Evolutionary conservation across 2,329 filamentous ascomycete genomes (phyloP), one percentile per base, ranked within the genome.

Genomic region (Pleoardoris graminearum): DNA sequence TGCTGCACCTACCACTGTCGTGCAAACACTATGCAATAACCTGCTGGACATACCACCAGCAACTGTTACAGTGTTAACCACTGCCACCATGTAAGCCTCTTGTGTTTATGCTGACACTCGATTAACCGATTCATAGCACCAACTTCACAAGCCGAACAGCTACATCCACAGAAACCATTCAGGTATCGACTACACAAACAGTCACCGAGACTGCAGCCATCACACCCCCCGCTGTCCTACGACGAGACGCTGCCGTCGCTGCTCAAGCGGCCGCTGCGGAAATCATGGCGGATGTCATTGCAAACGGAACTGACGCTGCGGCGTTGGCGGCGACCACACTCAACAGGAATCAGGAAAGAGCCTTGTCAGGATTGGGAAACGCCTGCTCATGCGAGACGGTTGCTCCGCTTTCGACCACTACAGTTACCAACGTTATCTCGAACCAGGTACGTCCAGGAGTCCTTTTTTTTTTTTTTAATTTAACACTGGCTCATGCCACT

Each of bases 331-430:
- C 58, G 29, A 37, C 29, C 21, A 54, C 62, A 7, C 53, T 50
- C 22, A 57, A 59, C 44, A 29, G 51, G n/a, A 50, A 59, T 12
- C 44, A 58, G 35, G n/a, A 54, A 29, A 49, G 57, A 42, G 58
- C 66, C 39, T 54, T 63, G 27, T 55, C 47, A 6, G 65, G 61
- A 2, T 46, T 71, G 8, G 63, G 64, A 0, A 67, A 56, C 29
- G 70, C 68, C 19, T 73, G 69, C 55, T 63, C 61, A 4, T 71
- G 68, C 49, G 59, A 64, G 38, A 58, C 64, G 54, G 61, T 68
- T 1, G 51, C 57, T 10, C 68, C 70, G 7, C 68, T 63, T 0
- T 58, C 62, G n/a, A 69, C 68, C 3, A 57, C 61, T 11, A 71
- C 68, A 1, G 29, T 42, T 3, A 67, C 61, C 6, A 60, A 59